Evolutionary conservation across 495 filamentous ascomycete species (phyloP).

Genomic region (Acidiella bohemica): DNA sequence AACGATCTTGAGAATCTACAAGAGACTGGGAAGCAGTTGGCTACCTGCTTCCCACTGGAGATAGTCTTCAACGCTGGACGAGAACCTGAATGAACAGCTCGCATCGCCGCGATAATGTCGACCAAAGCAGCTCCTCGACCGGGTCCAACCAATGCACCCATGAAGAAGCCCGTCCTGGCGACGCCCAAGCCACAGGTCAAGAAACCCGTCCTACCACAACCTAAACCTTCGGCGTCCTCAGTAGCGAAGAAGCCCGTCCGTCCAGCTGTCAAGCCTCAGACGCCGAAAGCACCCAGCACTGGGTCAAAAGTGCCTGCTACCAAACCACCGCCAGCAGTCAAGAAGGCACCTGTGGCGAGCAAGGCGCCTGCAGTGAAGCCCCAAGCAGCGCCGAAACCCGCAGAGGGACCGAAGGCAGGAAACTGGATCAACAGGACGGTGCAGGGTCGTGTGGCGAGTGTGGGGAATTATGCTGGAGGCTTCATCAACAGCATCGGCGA

Average conservation of each 20-base stretch:
- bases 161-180: background rate
- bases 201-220: background rate
- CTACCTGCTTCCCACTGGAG: no score
- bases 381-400: background rate
- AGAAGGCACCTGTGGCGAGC: background rate
- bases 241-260: background rate
- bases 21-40: no score
- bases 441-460: conserved; percentile 21
- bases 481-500: conserved; percentile 27
- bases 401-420: background rate
- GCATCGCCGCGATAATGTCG: no score
- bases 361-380: background rate
- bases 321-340: background rate
- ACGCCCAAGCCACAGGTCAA: background rate
- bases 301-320: background rate
- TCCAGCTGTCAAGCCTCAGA: background rate
- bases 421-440: conserved; percentile 29
- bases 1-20: no score
- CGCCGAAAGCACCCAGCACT: background rate
- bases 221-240: background rate
- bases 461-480: conserved; percentile 28
- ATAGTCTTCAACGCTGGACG: no score
- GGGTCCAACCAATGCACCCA: no score
- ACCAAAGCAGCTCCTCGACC: no score
- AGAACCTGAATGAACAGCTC: no score